A percentile compares a stretch with the other conserved stretches of the same genome.
Evolutionary conservation across 2,329 filamentous ascomycete genomes (phyloP).

Genomic region (Exophiala xenobiotica): DNA sequence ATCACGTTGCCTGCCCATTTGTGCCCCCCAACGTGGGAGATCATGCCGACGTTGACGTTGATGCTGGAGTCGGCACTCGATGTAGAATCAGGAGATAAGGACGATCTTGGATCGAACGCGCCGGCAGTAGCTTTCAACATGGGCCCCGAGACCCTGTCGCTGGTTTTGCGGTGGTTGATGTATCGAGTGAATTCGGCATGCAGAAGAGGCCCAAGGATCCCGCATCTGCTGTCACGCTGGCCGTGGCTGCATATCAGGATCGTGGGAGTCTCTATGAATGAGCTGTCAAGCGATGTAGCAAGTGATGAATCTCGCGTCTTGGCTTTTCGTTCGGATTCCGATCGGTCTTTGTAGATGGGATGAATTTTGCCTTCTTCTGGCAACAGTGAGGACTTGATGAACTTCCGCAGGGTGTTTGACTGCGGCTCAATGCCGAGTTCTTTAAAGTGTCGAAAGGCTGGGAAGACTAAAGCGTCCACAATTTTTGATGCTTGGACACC

Average conservation of each 20-base stretch:
- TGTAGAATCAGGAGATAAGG: not conserved
- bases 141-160: not conserved
- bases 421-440: constrained; percentile 52
- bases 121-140: not conserved
- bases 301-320: constrained; percentile 50
- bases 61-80: constrained; percentile 16
- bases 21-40: constrained; percentile 89
- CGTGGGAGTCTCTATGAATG: constrained; percentile 37
- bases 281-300: constrained; percentile 53
- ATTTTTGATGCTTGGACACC: constrained; percentile 35
- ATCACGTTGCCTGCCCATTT: constrained; percentile 92
- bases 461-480: constrained; percentile 71
- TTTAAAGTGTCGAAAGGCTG: constrained; percentile 76
- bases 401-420: constrained; percentile 40
- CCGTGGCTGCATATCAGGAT: constrained; percentile 88
- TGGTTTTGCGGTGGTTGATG: constrained; percentile 5
- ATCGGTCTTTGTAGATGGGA: constrained; percentile 57
- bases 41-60: constrained; percentile 41
- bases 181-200: constrained; percentile 63
- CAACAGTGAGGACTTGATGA: constrained; percentile 46
- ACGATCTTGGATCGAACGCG: not conserved
- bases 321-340: constrained; percentile 55
- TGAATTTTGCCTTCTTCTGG: constrained; percentile 58
- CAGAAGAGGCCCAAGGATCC: constrained; percentile 73
- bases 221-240: constrained; percentile 77